A percentile compares a stretch with the other conserved stretches of the same genome.
phyloP scores from a whole-genome alignment of 1,284 basidiomycete genomes.

The Pyrrhoderma lamaoense region DNA sequence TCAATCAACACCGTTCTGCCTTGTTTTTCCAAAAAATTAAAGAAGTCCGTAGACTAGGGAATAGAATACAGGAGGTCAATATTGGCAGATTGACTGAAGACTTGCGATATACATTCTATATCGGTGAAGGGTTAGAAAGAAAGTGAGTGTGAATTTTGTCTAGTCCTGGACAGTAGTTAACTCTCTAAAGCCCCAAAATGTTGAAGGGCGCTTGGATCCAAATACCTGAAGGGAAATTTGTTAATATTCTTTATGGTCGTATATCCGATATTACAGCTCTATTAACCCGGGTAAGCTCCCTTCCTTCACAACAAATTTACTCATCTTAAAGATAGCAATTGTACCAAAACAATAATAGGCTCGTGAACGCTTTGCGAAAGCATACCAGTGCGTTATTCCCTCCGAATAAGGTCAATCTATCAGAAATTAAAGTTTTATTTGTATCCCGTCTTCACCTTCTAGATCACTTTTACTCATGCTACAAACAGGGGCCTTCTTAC shows the following conservation, averaged over 20 bases:
- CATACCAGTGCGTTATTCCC: constrained; percentile 39
- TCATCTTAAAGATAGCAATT: too few species aligned
- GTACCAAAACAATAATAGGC: too few species aligned
- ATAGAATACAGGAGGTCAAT: constrained; percentile 38
- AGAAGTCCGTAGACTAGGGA: constrained; percentile 53
- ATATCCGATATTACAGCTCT: constrained; percentile 14
- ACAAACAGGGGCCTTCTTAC: constrained; percentile 65
- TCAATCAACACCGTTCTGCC: constrained; percentile 68
- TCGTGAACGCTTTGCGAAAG: constrained; percentile 36
- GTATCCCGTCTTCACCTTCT: constrained; percentile 6
- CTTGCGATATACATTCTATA: constrained; percentile 52
- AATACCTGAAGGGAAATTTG: constrained; percentile 18
- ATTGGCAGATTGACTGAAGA: constrained; percentile 38
- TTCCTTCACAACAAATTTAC: too few species aligned
- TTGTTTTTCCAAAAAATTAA: constrained; percentile 62
- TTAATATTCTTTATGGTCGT: constrained; percentile 16
- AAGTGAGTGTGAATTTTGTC: constrained; percentile 35
- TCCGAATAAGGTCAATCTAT: constrained; percentile 11
- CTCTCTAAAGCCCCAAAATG: constrained; percentile 17
- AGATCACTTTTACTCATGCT: constrained; percentile 58
- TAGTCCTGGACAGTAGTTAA: background rate
- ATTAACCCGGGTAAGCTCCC: constrained; percentile 18
- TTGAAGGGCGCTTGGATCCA: constrained; percentile 21
- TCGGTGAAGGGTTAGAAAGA: constrained; percentile 29
- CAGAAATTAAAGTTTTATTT: constrained; percentile 9